Evolutionary conservation across 495 filamentous ascomycete species (phyloP), one percentile per base, ranked within the genome.

Genomic region (Staphylotrichum tortipilum): DNA sequence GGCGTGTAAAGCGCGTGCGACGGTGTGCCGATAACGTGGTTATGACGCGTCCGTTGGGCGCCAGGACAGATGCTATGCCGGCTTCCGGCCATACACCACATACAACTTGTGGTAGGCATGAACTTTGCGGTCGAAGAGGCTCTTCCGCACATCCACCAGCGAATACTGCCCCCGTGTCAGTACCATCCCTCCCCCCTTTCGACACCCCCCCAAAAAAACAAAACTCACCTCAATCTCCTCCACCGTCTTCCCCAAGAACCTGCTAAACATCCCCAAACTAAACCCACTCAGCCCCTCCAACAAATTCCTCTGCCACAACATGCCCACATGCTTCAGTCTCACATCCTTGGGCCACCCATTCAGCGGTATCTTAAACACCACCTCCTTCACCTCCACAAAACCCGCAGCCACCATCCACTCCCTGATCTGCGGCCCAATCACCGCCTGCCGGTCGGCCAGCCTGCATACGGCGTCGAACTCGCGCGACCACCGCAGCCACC

Each of bases 311-410:
- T 67, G 62, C 68, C 66, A 71, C 29, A 61, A 37, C 50, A 61
- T 57, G 18, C 68, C 68, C 9, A 70, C 46, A 8, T 62, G 58
- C 24, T 65, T 61, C 1, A 61, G 41, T 10, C 56, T 50, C 12
- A 12, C 7, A 4, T 61, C 60, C 24, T 48, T 50, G 7, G 68
- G 52, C 58, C 83, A 86, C 3, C 70, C 63, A 51, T 79, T 82
- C 14, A 74, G 65, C 3, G 83, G 83, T 2, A 82, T 54, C 61
- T 80, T 81, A 52, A 69, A 70, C 6, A 76, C 45, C 11, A 61
- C 59, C 57, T 83, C 74, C 37, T 78, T 66, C 14, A 87, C 71
- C 47, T 86, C 80, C 10, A 79, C 75, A 46, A 84, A 87, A 0
- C 83, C 82, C 0, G 77, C 70, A 45, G 81, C 74, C 51, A 70